Base-by-base conservation (phyloP, 2,329 filamentous ascomycete genomes). In the Chalaropsis thielavioides region DNA sequence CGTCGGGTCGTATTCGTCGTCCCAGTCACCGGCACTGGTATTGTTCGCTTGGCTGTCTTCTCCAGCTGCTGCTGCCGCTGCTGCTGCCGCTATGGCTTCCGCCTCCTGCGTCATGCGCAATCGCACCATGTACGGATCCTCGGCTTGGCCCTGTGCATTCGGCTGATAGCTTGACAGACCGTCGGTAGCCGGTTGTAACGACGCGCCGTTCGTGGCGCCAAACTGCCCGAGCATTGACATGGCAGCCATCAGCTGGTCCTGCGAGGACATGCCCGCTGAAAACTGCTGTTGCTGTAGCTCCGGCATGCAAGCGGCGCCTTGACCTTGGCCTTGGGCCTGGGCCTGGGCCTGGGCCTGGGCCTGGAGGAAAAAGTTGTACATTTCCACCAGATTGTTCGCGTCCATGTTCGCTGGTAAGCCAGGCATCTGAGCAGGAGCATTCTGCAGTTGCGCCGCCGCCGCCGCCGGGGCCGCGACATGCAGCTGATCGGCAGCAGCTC, bases 51-150 rank as follows among this genome's bases (percentile, higher is more conserved):
- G 58, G 62, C 31, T 59, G 44, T 27, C 62, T 68, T 2, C 71
- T 69, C 15, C n/a, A n/a, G n/a, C n/a, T n/a, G n/a, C n/a, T n/a
- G n/a, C n/a, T n/a, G n/a, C 68, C 67, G 49, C 66, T 38, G 54
- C 27, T 1, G 54, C 54, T 7, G 63, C 64, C 72, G 72, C 64
- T 72, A 73, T 3, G 72, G 71, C 60, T 75, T 73, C 6, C 75
- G 71, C 70, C 74, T 72, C 62, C 66, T 77, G 75, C 10, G 71
- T 71, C 58, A 76, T 72, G 69, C 75, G 72, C 72, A 76, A 69
- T 40, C 75, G 71, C 67, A 76, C 74, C 69, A 76, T 74, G 60
- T 77, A 77, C 3, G 76, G 73, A 3, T 73, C 70, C 44, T 78
- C 76, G 62, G 73, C 74, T 3, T 75, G 65, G 13, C 69, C 70